A percentile compares a stretch with the other conserved stretches of the same genome.
These are phyloP conservation scores for Lasiodiplodia gonubiensis DNA, from an alignment of 2,329 filamentous ascomycete genomes.

Conservation along the genomic window DNA sequence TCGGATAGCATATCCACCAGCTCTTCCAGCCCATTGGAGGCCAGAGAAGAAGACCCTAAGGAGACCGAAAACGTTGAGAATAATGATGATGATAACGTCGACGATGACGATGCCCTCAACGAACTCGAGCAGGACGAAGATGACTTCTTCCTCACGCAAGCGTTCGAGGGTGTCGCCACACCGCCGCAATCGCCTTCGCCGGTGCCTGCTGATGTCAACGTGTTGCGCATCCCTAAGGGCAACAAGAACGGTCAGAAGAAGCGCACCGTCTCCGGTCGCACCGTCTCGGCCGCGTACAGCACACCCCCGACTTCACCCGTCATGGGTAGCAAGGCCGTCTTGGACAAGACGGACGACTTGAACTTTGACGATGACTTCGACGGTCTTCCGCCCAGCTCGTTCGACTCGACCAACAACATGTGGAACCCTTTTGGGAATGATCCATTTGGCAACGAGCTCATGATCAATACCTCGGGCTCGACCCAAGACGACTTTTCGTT, in stretches of 20 bases:
- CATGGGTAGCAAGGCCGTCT: constrained; percentile 7
- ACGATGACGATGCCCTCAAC: constrained; percentile 37
- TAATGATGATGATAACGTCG: not conserved
- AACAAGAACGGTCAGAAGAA: constrained; percentile 15
- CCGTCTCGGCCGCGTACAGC: constrained; percentile 41
- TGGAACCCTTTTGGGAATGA: constrained; percentile 21
- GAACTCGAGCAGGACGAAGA: constrained; percentile 38
- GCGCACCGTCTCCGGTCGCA: constrained; percentile 21
- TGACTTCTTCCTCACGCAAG: constrained; percentile 40
- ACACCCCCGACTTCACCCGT: constrained; percentile 46
- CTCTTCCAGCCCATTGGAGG: constrained; percentile 2
- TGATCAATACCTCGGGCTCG: constrained; percentile 21
- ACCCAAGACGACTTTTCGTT: constrained; percentile 16
- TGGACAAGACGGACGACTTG: constrained; percentile 17
- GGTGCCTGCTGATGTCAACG: constrained; percentile 33
- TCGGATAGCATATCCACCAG: constrained; percentile 1
- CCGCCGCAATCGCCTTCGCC: constrained; percentile 46
- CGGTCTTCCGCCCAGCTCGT: constrained; percentile 6
- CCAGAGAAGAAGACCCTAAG: not conserved
- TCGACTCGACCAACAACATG: constrained; percentile 3
- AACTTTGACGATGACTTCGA: constrained; percentile 23
- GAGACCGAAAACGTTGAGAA: constrained; percentile 1
- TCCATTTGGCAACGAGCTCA: constrained; percentile 21
- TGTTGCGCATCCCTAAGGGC: constrained; percentile 24
- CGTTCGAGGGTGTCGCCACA: constrained; percentile 39